Evolutionary conservation across 768 basidiomycete genomes (phyloP).

Genomic region (Leccinellum luteum): DNA sequence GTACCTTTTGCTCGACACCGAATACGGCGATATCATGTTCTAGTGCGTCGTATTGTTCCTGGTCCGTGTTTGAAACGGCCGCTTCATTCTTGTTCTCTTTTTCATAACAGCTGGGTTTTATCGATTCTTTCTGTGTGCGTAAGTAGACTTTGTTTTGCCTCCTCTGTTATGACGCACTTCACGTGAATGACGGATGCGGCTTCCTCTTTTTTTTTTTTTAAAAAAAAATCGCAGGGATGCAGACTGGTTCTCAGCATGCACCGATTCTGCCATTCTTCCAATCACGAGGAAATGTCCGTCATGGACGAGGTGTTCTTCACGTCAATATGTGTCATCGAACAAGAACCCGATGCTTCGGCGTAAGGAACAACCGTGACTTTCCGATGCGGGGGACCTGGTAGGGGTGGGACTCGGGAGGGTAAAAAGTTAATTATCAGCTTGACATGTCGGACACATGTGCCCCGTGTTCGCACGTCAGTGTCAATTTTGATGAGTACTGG

Average conservation of each 20-base stretch:
- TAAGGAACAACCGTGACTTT: neutral
- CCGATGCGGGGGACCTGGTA: neutral
- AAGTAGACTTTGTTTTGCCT: neutral
- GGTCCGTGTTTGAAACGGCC: neutral
- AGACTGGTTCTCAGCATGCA: conserved; percentile 3
- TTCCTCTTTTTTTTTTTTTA: neutral
- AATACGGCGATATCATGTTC: conserved; percentile 9
- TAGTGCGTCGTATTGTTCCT: conserved; percentile 4
- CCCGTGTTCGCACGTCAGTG: neutral
- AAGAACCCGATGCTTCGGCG: neutral
- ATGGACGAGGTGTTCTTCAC: neutral
- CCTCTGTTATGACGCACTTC: neutral
- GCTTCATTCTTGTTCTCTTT: neutral
- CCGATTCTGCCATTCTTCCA: neutral
- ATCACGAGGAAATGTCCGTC: neutral
- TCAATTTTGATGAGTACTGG: too few species aligned
- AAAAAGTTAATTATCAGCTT: neutral
- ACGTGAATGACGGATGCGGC: neutral
- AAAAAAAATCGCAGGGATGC: conserved; percentile 7
- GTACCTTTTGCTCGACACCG: conserved; percentile 5
- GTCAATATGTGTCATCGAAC: conserved; percentile 2
- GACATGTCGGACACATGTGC: neutral
- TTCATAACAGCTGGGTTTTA: conserved; percentile 2
- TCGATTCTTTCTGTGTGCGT: conserved; percentile 9
- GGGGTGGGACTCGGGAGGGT: neutral